Evolutionary conservation across 2,329 filamentous ascomycete genomes (phyloP).

Genomic region (Colletotrichum sp.): DNA sequence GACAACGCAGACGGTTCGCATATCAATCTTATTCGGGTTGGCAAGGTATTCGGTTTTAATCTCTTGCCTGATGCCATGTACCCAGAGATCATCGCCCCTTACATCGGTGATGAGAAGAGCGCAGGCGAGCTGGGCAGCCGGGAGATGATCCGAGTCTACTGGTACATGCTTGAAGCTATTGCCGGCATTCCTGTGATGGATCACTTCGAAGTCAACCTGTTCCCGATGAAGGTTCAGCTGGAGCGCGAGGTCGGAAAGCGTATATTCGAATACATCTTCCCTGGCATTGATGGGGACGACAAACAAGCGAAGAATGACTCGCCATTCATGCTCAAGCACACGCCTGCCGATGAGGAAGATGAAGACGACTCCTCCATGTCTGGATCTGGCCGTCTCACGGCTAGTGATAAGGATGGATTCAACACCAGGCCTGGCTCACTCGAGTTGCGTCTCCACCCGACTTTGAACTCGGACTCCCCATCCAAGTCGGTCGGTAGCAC

Average conservation of each 20-base stretch:
- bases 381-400: conserved; percentile 41
- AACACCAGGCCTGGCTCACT: conserved; percentile 73
- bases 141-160: conserved; percentile 93
- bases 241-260: conserved; percentile 92
- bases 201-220: conserved; percentile 92
- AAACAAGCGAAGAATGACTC: conserved; percentile 59
- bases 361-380: conserved; percentile 45
- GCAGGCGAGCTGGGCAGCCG: conserved; percentile 60
- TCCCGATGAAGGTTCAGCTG: conserved; percentile 91
- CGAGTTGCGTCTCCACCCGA: conserved; percentile 83
- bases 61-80: conserved; percentile 90
- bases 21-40: conserved; percentile 88
- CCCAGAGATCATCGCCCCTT: conserved; percentile 93
- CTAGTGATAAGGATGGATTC: conserved; percentile 53
- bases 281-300: conserved; percentile 70
- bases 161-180: conserved; percentile 98
- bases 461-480: conserved; percentile 64
- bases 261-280: conserved; percentile 97
- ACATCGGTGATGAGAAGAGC: conserved; percentile 69
- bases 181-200: conserved; percentile 97
- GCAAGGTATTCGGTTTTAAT: conserved; percentile 87
- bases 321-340: conserved; percentile 59
- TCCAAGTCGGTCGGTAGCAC: conserved; percentile 29
- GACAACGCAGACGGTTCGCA: conserved; percentile 98
- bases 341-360: conserved; percentile 53